Base-by-base conservation (phyloP, 306 rosid species). In the Begonia loranthoides region DNA sequence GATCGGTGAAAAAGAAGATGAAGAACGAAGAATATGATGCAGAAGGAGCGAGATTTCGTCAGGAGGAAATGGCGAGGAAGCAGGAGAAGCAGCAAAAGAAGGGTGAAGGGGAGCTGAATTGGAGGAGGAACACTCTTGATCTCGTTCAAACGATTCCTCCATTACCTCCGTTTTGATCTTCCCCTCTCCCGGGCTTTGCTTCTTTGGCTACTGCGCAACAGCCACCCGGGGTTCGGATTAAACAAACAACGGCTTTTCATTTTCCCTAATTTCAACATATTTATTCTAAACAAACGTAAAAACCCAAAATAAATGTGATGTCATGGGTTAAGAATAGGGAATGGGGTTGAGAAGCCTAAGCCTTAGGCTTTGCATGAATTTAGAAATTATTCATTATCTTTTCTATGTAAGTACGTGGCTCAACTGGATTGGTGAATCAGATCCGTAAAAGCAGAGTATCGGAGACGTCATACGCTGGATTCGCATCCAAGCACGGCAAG, bases 21-120 rank as follows among this genome's bases (percentile, higher is more conserved):
- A 78, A 56, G 79, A 87, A 33, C 76, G 78, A 50, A 90, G 70
- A 75, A 85, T 78, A 75, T 90, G 97, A 53, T 72, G 87, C 38
- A 90, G 92, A 41, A 90, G 80, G 55, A 85, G 79, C 21, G 97
- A 85, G 71, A 90, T 77, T 53, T 90, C 97, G 55, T 90, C 97
- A 13, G 87, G 65, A 14, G 87, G 63, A 43, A 85, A 63, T 50
- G 71, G 40, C 13, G 57, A 38, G 44, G 56, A 70, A 53, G 65
- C 54, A 15, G 55, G 44, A n/a, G 72, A 48, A 54, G 79, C 9
- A 15, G 78, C 56, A 33, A 73, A 66, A 15, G 68, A 54, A 53
- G 60, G 62, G 48, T 9, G 53, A 41, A 21, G 45, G 63, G 63
- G 8, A 49, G 38, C 38, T 44, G 16, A 17, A 33, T 21, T 5